Conservation (phyloP, 352 stramenopile species). For the Elongisporangium senticosum region DNA sequence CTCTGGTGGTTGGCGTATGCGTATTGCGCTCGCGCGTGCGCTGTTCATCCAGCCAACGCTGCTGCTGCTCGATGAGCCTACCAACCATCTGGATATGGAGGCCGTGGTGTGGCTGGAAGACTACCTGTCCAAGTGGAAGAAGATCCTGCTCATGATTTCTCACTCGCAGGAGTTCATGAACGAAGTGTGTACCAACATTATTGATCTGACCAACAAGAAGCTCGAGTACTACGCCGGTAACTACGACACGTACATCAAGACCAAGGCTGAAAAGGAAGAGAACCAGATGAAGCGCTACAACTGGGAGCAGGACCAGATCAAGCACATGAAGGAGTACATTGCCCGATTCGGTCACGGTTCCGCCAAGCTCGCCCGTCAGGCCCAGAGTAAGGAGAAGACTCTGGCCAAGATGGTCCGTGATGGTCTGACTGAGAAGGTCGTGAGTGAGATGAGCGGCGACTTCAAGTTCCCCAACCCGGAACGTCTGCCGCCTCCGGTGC, state of each 20-base stretch:
- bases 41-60: slow-evolving; percentile 96
- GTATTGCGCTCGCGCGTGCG: slow-evolving; percentile 93
- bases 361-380: slow-evolving; percentile 96
- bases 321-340: slow-evolving; percentile 99
- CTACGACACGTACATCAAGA: slow-evolving; percentile 98
- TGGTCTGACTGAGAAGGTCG: slow-evolving; percentile 93
- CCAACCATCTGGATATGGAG: slow-evolving; percentile 97
- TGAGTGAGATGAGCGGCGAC: slow-evolving; percentile 78
- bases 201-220: slow-evolving; percentile 93
- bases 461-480: slow-evolving; percentile 98
- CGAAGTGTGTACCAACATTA: slow-evolving; percentile 98
- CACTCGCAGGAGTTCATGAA: slow-evolving; percentile 99
- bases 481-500: slow-evolving; percentile 91
- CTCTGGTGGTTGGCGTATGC: slow-evolving; percentile 94
- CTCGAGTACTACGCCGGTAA: slow-evolving; percentile 98
- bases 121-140: slow-evolving; percentile 96
- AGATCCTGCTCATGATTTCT: slow-evolving; percentile 96
- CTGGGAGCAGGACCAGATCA: slow-evolving; percentile 97
- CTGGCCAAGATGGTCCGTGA: slow-evolving; percentile 97
- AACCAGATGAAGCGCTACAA: slow-evolving; percentile 99
- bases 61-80: slow-evolving; percentile 94
- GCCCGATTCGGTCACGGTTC: slow-evolving; percentile 97
- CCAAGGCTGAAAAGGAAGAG: slow-evolving; percentile 94
- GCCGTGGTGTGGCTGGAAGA: slow-evolving; percentile 98
- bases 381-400: slow-evolving; percentile 98